phyloP scores from a whole-genome alignment of 768 basidiomycete genomes.

The Auriscalpium vulgare region DNA sequence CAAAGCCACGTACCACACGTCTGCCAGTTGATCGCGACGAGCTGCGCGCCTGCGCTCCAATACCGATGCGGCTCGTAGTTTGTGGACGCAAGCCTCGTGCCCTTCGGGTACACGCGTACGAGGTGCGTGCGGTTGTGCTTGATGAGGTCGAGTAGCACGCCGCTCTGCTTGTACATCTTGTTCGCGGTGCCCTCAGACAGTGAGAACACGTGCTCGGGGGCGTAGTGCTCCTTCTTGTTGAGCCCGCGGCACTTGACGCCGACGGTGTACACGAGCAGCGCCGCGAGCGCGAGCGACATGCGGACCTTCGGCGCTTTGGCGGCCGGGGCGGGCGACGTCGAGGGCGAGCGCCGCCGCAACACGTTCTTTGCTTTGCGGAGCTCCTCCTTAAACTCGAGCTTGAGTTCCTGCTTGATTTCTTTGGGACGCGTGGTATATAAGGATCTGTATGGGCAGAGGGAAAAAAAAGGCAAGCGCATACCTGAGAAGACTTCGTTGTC shows the following conservation, averaged over 20 bases:
- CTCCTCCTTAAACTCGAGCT: conserved; percentile 32
- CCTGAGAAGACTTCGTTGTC: conserved; percentile 17
- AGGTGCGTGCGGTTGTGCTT: conserved; percentile 82
- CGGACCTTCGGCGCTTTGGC: conserved; percentile 36
- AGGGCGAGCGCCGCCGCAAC: conserved; percentile 18
- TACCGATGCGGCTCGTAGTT: conserved; percentile 87
- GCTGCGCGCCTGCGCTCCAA: conserved; percentile 84
- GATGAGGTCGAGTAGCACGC: conserved; percentile 55
- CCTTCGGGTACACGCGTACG: conserved; percentile 82
- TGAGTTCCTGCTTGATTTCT: conserved; percentile 17
- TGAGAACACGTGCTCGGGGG: conserved; percentile 85
- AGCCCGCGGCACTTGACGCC: conserved; percentile 93
- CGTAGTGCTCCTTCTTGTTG: conserved; percentile 79
- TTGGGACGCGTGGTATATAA: conserved; percentile 10
- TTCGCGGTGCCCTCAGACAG: conserved; percentile 79
- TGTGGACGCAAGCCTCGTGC: conserved; percentile 68
- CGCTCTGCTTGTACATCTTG: conserved; percentile 61
- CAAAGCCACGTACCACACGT: conserved; percentile 62
- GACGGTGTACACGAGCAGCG: conserved; percentile 86
- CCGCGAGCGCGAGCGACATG: conserved; percentile 69
- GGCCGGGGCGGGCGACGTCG: conserved; percentile 1
- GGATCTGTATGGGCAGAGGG: background rate
- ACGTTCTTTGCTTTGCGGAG: conserved; percentile 32
- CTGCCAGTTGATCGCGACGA: conserved; percentile 97
- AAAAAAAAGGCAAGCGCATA: background rate